Percentiles rank a stretch among this genome's conserved stretches.
These are phyloP conservation scores for Diacronema lutheri DNA, from an alignment of 78 protist species.

Conservation along the genomic window DNA sequence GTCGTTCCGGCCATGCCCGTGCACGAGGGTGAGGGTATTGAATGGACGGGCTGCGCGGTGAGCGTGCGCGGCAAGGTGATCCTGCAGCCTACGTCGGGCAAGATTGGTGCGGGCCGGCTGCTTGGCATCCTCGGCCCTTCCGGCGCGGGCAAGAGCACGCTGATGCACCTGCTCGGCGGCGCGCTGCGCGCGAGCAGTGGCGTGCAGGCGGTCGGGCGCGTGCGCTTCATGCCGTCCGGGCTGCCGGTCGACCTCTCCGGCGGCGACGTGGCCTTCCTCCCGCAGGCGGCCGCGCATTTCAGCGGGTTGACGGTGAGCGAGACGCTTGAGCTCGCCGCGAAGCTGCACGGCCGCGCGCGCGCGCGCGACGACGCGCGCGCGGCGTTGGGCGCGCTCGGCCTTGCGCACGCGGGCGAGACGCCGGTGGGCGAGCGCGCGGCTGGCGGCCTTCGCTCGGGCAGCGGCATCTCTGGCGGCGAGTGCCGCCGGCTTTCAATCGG, in stretches of 20 bases:
- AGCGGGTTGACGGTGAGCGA: neutral
- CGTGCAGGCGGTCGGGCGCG: neutral
- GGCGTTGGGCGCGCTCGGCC: neutral
- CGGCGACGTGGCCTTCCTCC: neutral
- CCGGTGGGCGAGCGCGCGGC: neutral
- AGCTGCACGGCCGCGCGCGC: neutral
- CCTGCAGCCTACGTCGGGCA: no score
- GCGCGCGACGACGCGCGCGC: neutral
- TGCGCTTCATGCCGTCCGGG: neutral
- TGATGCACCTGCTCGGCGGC: neutral
- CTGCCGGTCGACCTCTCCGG: neutral
- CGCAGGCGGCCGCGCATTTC: neutral
- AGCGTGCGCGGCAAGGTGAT: no score
- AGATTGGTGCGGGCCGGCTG: neutral
- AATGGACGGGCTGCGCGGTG: no score
- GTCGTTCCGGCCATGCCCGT: no score
- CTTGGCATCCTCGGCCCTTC: neutral
- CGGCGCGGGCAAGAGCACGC: neutral
- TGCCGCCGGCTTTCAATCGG: neutral
- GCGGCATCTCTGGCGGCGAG: conserved; percentile 15
- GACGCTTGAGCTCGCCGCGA: neutral
- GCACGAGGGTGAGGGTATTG: no score
- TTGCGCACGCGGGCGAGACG: neutral
- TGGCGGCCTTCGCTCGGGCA: neutral
- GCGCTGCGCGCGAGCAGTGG: neutral